Percentiles rank a stretch among this genome's conserved stretches.
Evolutionary conservation across 2,329 filamentous ascomycete genomes (phyloP).

Genomic region (Domatiomyces catenatus): DNA sequence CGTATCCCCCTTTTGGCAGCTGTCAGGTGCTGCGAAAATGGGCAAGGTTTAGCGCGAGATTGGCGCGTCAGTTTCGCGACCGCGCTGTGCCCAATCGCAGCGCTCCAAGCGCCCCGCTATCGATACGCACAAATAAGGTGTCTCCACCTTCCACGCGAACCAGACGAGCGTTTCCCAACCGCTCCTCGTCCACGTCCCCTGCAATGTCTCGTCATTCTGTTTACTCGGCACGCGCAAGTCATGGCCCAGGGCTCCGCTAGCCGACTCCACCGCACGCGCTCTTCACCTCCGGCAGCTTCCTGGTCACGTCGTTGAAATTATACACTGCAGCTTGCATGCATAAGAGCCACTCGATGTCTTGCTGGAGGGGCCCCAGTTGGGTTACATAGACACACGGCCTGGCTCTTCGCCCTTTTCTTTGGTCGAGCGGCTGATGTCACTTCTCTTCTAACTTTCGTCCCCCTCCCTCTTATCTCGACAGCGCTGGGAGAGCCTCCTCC

Average conservation of each 20-base stretch:
- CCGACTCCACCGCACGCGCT: not conserved
- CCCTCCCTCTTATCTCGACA: not conserved
- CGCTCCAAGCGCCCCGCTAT: slow-evolving; percentile 9
- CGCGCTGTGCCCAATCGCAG: slow-evolving; percentile 5
- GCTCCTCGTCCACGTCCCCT: no score
- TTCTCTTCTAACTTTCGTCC: not conserved
- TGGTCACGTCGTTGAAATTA: not conserved
- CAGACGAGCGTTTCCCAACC: not conserved
- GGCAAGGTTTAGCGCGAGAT: slow-evolving; percentile 4
- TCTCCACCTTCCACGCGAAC: not conserved
- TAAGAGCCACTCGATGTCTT: not conserved
- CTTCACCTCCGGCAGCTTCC: not conserved
- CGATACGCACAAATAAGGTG: slow-evolving; percentile 3
- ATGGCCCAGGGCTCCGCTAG: not conserved
- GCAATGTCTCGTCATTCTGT: not conserved
- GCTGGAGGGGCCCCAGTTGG: not conserved
- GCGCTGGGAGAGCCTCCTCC: not conserved
- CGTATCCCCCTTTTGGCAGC: not conserved
- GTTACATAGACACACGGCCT: not conserved
- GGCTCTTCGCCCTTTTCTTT: not conserved
- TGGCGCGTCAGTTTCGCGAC: slow-evolving; percentile 15
- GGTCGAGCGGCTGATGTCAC: not conserved
- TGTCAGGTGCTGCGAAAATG: not conserved
- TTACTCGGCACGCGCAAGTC: not conserved
- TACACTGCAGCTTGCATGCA: not conserved